Evolutionary conservation across 352 stramenopile species (phyloP).

Genomic region (Hyaloperonospora arabidopsidis): DNA sequence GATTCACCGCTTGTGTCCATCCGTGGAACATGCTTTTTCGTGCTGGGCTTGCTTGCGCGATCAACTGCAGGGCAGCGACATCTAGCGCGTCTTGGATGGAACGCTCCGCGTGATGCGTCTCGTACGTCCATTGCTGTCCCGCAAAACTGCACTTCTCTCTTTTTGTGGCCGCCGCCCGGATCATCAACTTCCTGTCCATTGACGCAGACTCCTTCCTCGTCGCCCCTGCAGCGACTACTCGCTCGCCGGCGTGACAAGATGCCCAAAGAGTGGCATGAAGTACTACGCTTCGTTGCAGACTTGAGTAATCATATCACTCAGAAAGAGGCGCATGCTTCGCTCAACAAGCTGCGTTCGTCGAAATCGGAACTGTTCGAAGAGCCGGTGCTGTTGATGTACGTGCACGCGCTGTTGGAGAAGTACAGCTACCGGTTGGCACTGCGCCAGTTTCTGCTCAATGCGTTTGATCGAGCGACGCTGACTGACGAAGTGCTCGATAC

Average conservation of each 20-base stretch:
- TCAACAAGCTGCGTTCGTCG: conserved; percentile 74
- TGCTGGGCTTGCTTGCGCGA: conserved; percentile 65
- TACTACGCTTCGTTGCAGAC: conserved; percentile 69
- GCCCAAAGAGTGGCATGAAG: conserved; percentile 66
- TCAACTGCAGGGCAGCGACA: conserved; percentile 55
- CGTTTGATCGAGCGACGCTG: conserved; percentile 63
- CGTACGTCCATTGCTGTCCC: conserved; percentile 72
- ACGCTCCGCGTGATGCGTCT: conserved; percentile 57
- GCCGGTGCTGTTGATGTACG: conserved; percentile 71
- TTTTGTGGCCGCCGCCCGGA: conserved; percentile 57
- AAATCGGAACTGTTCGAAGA: conserved; percentile 78
- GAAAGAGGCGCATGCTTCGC: conserved; percentile 78
- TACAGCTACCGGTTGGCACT: conserved; percentile 83
- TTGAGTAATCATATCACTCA: conserved; percentile 87
- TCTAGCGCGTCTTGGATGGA: conserved; percentile 69
- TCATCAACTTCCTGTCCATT: conserved; percentile 30
- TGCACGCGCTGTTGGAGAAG: conserved; percentile 73
- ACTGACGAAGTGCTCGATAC: conserved; percentile 76
- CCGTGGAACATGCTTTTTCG: conserved; percentile 82
- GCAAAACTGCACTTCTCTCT: conserved; percentile 71
- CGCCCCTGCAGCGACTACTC: conserved; percentile 54
- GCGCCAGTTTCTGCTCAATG: conserved; percentile 81
- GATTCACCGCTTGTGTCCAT: conserved; percentile 79
- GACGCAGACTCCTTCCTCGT: conserved; percentile 50
- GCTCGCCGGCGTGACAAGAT: conserved; percentile 43